These are phyloP conservation scores for Euphorbia schlechtendalii DNA, from an alignment of 441 rosid species.

Conservation along the genomic window DNA sequence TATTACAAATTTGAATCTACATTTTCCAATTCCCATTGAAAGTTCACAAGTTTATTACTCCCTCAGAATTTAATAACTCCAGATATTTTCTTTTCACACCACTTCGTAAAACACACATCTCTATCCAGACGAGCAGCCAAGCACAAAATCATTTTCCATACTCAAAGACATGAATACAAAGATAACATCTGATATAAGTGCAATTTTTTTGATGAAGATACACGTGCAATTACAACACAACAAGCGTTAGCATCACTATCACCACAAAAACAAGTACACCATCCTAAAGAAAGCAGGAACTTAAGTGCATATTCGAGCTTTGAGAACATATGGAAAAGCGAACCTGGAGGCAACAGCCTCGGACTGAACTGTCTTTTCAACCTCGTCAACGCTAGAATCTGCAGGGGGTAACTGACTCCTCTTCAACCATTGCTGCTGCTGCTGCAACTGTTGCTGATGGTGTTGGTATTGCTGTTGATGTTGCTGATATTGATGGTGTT, in stretches of 20 bases:
- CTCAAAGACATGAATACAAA: neutral
- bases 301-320: neutral
- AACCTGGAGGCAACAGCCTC: conserved; percentile 80
- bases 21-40: neutral
- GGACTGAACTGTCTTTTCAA: conserved; percentile 69
- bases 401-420: conserved; percentile 47
- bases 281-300: neutral
- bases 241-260: neutral
- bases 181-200: neutral
- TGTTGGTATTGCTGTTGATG: conserved; percentile 44
- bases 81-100: neutral
- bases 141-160: neutral
- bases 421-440: conserved; percentile 58
- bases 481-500: conserved; percentile 29
- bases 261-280: neutral
- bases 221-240: neutral
- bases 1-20: too few relatives aligned
- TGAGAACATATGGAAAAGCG: conserved; percentile 4
- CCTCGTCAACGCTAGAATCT: conserved; percentile 51
- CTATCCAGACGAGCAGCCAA: neutral
- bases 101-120: neutral
- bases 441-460: conserved; percentile 35
- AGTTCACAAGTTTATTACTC: neutral
- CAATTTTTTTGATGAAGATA: too few relatives aligned
- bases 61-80: neutral